phyloP scores from a whole-genome alignment of 139 green algal species.

The Asterochloris sp. region DNA sequence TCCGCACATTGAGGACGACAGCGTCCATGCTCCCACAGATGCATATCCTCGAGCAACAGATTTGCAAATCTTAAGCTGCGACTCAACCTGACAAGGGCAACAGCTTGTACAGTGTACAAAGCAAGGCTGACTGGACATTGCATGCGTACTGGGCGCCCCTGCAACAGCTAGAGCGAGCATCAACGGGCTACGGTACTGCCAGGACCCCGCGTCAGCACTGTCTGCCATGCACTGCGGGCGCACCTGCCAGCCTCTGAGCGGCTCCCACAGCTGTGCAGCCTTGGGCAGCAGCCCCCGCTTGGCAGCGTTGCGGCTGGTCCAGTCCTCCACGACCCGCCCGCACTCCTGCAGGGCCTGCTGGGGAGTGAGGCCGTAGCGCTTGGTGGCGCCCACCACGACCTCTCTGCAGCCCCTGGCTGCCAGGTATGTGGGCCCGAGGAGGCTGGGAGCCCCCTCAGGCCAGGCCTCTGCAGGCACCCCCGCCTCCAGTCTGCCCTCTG shows the following conservation, averaged over 20 bases:
- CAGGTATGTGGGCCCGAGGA: conserved; percentile 77
- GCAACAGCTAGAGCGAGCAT: background rate
- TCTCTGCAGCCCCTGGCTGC: conserved; percentile 33
- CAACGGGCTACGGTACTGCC: background rate
- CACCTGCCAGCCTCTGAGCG: conserved; percentile 26
- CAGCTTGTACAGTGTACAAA: background rate
- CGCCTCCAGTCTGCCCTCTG: background rate
- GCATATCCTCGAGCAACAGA: too few species aligned
- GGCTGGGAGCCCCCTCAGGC: conserved; percentile 45
- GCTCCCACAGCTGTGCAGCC: conserved; percentile 4
- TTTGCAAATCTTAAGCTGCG: too few species aligned
- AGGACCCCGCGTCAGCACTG: conserved; percentile 28
- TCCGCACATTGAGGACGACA: background rate
- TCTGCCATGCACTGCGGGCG: conserved; percentile 61
- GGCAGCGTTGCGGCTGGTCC: background rate
- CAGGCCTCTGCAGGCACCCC: conserved; percentile 6
- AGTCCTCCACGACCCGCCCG: background rate
- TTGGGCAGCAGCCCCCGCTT: background rate
- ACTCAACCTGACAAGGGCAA: background rate
- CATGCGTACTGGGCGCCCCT: background rate
- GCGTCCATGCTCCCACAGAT: background rate
- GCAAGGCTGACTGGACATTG: background rate
- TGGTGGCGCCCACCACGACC: background rate
- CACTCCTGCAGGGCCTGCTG: conserved; percentile 15
- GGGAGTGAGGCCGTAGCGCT: background rate